Conservation (phyloP, 176 grass and related monocot genomes). For the Lolium perenne region DNA sequence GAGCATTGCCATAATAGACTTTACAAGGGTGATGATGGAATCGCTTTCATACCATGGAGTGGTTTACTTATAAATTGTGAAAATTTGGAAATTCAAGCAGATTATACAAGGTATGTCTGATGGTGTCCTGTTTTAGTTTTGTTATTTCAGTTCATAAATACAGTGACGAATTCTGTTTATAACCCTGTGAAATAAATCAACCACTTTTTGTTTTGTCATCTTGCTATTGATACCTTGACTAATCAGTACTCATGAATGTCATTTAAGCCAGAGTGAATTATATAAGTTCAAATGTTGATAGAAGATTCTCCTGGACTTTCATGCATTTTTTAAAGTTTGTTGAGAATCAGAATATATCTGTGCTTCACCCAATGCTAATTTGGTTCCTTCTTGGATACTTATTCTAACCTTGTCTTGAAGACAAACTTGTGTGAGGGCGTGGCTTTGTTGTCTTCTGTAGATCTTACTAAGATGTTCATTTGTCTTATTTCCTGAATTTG, state of each 20-base stretch:
- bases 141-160: slow-evolving; percentile 43
- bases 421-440: no score
- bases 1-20: slow-evolving; percentile 53
- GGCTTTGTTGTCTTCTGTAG: not conserved
- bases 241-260: slow-evolving; percentile 4
- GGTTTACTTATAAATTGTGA: slow-evolving; percentile 92
- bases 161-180: not conserved
- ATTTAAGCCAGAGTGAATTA: slow-evolving; percentile 9
- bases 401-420: not conserved
- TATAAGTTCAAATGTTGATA: slow-evolving; percentile 10
- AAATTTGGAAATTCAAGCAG: slow-evolving; percentile 94
- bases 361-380: not conserved
- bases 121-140: slow-evolving; percentile 26
- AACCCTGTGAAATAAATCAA: not conserved
- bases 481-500: not conserved
- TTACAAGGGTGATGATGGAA: slow-evolving; percentile 72
- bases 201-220: not conserved
- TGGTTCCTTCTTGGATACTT: not conserved
- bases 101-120: slow-evolving; percentile 84
- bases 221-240: slow-evolving; percentile 12
- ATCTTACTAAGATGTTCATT: not conserved
- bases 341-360: not conserved
- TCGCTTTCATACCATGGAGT: slow-evolving; percentile 91
- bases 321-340: not conserved
- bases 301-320: not conserved